Conservation (phyloP, 306 rosid genomes). For the Casuarina equisetifolia region DNA sequence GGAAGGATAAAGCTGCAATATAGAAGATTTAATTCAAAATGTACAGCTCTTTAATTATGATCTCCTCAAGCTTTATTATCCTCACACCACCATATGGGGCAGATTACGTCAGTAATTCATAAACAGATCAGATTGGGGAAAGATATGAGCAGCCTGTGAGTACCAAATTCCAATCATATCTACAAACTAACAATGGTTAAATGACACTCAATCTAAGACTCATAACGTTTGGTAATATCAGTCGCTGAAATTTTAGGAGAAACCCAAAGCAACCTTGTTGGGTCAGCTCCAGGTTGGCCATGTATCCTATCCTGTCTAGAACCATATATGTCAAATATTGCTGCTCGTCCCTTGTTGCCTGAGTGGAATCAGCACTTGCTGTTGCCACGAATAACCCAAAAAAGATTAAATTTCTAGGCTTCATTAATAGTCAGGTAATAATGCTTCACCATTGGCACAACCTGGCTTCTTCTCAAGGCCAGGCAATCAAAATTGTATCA, state of each 20-base stretch:
- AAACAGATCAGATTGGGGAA: background rate
- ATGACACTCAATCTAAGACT: background rate
- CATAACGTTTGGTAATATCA: background rate
- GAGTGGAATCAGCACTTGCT: background rate
- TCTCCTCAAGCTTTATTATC: background rate
- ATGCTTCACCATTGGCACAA: background rate
- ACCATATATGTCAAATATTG: background rate
- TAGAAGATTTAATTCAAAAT: background rate
- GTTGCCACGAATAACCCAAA: constrained; percentile 1
- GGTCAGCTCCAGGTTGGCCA: background rate
- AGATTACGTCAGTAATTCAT: background rate
- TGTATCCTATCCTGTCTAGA: background rate
- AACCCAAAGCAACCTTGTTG: background rate
- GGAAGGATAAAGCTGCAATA: background rate
- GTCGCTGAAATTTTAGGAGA: background rate
- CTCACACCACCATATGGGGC: background rate
- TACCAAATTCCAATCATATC: background rate
- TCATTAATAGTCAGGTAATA: background rate
- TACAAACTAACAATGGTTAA: background rate
- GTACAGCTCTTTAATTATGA: background rate
- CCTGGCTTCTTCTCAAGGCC: background rate
- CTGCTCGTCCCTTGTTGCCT: background rate
- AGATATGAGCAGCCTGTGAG: background rate
- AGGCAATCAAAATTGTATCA: background rate
- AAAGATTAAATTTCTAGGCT: background rate